Evolutionary conservation across 2,329 filamentous ascomycete species (phyloP).

Genomic region (Diaporthe sp.): DNA sequence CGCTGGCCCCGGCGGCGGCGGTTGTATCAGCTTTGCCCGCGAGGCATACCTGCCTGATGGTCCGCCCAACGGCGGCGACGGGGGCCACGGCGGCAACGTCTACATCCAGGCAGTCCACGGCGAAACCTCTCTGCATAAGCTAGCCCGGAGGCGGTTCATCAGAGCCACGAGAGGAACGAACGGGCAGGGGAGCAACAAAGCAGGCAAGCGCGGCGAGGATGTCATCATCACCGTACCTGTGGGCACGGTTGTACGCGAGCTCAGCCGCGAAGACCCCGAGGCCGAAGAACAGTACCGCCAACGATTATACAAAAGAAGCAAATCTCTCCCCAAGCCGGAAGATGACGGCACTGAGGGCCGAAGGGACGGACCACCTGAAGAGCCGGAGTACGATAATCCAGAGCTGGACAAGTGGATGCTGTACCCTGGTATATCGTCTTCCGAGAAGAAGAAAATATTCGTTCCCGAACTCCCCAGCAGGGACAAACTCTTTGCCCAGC

Average conservation of each 20-base stretch:
- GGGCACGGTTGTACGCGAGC: constrained; percentile 88
- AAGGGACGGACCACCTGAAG: constrained; percentile 51
- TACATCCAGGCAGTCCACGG: constrained; percentile 94
- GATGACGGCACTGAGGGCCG: constrained; percentile 42
- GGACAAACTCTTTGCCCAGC: constrained; percentile 72
- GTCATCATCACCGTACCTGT: constrained; percentile 90
- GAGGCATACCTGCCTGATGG: constrained; percentile 92
- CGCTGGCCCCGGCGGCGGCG: constrained; percentile 86
- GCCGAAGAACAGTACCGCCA: constrained; percentile 67
- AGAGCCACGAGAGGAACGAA: constrained; percentile 81
- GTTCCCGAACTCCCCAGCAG: constrained; percentile 64
- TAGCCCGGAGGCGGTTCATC: constrained; percentile 80
- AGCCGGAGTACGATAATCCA: constrained; percentile 54
- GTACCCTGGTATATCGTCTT: constrained; percentile 80
- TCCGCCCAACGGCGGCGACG: constrained; percentile 94
- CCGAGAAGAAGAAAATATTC: constrained; percentile 68
- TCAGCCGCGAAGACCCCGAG: constrained; percentile 81
- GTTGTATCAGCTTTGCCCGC: constrained; percentile 92
- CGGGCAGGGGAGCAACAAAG: constrained; percentile 78
- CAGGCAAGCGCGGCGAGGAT: constrained; percentile 86
- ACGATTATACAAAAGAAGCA: constrained; percentile 43
- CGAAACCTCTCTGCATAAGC: constrained; percentile 92
- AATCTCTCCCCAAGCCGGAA: constrained; percentile 35
- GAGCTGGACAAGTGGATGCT: constrained; percentile 83
- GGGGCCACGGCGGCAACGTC: constrained; percentile 89